Evolutionary conservation across 2,329 filamentous ascomycete genomes (phyloP).

Genomic region (Neofusicoccum ribis): DNA sequence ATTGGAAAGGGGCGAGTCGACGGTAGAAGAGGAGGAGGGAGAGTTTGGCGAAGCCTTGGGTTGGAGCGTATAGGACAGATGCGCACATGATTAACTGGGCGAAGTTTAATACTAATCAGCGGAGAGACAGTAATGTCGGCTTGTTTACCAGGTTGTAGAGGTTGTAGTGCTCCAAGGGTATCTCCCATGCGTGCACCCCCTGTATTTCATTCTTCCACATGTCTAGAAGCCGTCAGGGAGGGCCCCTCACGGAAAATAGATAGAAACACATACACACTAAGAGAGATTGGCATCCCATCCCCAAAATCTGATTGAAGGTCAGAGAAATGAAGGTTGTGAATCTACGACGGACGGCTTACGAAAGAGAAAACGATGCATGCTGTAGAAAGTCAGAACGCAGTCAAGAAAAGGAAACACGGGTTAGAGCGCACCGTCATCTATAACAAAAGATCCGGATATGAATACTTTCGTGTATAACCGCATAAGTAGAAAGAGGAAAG

Average conservation of each 20-base stretch:
- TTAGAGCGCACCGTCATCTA: conserved; percentile 31
- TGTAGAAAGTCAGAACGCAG: not conserved
- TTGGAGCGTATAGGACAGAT: conserved; percentile 23
- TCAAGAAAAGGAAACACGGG: no score
- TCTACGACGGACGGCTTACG: not conserved
- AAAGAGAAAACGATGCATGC: not conserved
- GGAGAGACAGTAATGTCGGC: not conserved
- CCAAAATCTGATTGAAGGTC: not conserved
- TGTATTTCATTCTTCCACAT: conserved; percentile 21
- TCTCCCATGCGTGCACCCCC: conserved; percentile 28
- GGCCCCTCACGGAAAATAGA: no score
- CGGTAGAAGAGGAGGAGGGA: conserved; percentile 27
- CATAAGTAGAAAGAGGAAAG: conserved; percentile 28
- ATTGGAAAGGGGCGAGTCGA: conserved; percentile 21
- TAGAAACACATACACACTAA: not conserved
- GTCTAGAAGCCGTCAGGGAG: not conserved
- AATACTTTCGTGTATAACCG: conserved; percentile 30
- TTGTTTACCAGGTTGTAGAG: conserved; percentile 19
- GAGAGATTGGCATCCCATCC: not conserved
- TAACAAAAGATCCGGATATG: conserved; percentile 26
- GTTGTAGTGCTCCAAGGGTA: conserved; percentile 23
- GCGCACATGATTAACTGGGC: conserved; percentile 22
- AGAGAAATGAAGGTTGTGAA: not conserved
- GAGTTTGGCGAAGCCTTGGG: conserved; percentile 24
- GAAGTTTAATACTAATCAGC: no score